phyloP scores from a whole-genome alignment of 768 basidiomycete genomes.

The Boletus subcaerulescens region DNA sequence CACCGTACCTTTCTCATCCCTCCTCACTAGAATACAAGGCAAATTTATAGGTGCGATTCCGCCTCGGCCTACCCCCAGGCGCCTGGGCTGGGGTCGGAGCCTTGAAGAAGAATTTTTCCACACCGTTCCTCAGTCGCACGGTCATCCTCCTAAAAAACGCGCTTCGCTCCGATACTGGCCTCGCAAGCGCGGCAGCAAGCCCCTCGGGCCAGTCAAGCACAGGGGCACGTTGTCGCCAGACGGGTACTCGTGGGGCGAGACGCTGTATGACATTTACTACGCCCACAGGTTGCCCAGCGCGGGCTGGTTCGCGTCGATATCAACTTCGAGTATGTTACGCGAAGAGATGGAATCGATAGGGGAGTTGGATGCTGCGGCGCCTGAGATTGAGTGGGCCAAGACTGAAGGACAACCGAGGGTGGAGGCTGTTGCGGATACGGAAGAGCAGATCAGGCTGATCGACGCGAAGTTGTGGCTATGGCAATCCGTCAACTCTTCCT shows the following conservation, averaged over 20 bases:
- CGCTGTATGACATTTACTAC: constrained; percentile 25
- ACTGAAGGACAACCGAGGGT: constrained; percentile 23
- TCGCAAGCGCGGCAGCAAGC: constrained; percentile 18
- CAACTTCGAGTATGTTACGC: constrained; percentile 22
- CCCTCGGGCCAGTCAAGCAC: background rate
- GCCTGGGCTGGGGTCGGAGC: constrained; percentile 7
- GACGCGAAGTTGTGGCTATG: background rate
- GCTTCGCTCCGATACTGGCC: constrained; percentile 25
- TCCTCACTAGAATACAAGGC: no score
- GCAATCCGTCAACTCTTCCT: no score
- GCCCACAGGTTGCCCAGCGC: constrained; percentile 5
- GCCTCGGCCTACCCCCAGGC: background rate
- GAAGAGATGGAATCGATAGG: constrained; percentile 8
- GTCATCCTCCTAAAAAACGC: constrained; percentile 5
- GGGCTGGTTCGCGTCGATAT: background rate
- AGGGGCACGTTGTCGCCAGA: constrained; percentile 21
- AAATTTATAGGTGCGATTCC: no score
- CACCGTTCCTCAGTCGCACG: background rate
- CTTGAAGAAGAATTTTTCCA: constrained; percentile 1
- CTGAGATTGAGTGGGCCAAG: constrained; percentile 22
- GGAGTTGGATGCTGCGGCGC: constrained; percentile 13
- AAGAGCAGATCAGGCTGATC: constrained; percentile 7
- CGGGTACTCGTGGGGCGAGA: constrained; percentile 26
- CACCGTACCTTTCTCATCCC: no score
- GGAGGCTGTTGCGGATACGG: constrained; percentile 15